Conservation (phyloP, 352 stramenopile species). For the Phytophthora agathidicida region DNA sequence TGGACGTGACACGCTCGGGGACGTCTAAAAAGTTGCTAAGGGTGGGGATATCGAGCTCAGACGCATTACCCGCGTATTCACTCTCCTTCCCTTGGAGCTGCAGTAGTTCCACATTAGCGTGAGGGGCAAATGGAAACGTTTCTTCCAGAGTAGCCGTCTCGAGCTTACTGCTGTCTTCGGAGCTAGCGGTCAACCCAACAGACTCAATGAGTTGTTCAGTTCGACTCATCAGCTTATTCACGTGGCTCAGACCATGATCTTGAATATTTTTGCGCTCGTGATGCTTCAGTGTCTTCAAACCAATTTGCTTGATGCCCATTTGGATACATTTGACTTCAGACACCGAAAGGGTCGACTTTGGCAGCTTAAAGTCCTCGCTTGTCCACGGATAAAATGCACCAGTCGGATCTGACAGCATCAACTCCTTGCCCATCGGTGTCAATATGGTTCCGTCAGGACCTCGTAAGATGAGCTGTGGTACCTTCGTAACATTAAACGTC, state of each 20-base stretch:
- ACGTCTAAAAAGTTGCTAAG: constrained; percentile 88
- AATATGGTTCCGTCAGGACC: constrained; percentile 59
- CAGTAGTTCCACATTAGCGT: constrained; percentile 71
- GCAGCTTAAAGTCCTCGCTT: constrained; percentile 55
- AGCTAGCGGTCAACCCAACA: constrained; percentile 23
- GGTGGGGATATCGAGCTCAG: constrained; percentile 63
- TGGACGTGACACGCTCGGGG: constrained; percentile 76
- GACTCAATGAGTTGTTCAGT: constrained; percentile 55
- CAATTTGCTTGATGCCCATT: constrained; percentile 78
- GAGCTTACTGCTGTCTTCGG: constrained; percentile 16
- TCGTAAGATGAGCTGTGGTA: constrained; percentile 72
- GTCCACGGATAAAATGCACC: constrained; percentile 74
- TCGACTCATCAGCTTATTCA: constrained; percentile 63
- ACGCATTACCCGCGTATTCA: constrained; percentile 79
- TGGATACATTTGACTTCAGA: constrained; percentile 70
- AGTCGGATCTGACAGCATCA: constrained; percentile 67
- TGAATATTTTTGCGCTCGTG: constrained; percentile 50
- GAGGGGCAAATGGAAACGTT: constrained; percentile 47
- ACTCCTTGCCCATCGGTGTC: constrained; percentile 72
- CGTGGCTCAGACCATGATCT: constrained; percentile 39
- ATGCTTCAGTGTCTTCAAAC: constrained; percentile 73
- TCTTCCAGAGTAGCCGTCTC: constrained; percentile 41
- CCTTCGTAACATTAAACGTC: constrained; percentile 58
- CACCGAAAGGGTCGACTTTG: constrained; percentile 49
- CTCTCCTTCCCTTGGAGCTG: constrained; percentile 62